Evolutionary conservation across 75 land plant genomes (phyloP).

Genomic region (Sequoia sempervirens): DNA sequence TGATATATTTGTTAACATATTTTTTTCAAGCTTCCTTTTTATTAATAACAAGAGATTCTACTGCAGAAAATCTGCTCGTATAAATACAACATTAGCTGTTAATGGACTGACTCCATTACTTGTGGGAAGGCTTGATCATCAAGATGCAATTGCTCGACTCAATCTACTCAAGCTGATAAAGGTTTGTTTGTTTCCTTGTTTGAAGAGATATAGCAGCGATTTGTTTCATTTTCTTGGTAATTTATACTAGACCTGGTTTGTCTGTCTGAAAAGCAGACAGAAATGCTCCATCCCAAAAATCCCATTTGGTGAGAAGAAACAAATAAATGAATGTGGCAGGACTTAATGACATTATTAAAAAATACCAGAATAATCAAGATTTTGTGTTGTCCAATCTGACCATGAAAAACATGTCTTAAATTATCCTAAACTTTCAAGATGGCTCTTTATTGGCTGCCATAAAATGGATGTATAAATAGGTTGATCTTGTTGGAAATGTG

Average conservation of each 20-base stretch:
- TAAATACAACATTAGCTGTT: slow-evolving; percentile 86
- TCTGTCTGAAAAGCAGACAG: not conserved
- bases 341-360: not conserved
- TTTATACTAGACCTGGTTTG: not conserved
- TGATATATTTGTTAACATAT: slow-evolving; percentile 1
- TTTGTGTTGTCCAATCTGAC: not conserved
- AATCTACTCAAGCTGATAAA: slow-evolving; percentile 90
- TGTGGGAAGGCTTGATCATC: slow-evolving; percentile 90
- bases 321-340: not conserved
- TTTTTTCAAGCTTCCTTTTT: not conserved
- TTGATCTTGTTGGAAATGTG: not conserved
- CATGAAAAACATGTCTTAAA: not conserved
- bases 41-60: not conserved
- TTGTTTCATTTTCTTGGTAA: not conserved
- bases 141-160: slow-evolving; percentile 98
- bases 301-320: not conserved
- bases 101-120: slow-evolving; percentile 95
- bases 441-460: not conserved
- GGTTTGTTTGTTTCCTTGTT: slow-evolving; percentile 37
- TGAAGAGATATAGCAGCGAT: not conserved
- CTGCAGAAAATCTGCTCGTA: slow-evolving; percentile 92
- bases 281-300: not conserved
- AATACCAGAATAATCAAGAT: not conserved
- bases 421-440: not conserved
- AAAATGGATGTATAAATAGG: not conserved